Evolutionary conservation across 164 flowering plant genomes (phyloP).

Genomic region (Vitis amurensis): DNA sequence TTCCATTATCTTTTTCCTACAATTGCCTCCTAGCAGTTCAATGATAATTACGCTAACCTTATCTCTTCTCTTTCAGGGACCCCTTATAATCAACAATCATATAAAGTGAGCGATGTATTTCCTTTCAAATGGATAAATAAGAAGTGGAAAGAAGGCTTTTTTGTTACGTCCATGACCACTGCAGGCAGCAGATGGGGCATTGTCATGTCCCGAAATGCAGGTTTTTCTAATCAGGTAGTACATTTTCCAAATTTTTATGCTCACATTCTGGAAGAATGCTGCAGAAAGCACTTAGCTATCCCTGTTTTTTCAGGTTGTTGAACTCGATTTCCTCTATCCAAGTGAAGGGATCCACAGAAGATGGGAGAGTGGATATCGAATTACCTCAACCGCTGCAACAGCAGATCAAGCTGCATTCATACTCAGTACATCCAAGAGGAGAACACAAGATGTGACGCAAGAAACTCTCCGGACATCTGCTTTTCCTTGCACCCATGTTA

Average conservation of each 20-base stretch:
- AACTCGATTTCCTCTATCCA: conserved; percentile 66
- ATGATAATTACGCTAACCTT: background rate
- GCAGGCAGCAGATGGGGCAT: conserved; percentile 64
- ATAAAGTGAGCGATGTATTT: conserved; percentile 66
- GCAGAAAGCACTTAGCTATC: conserved; percentile 4
- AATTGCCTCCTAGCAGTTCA: background rate
- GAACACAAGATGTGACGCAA: conserved; percentile 45
- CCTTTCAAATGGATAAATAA: conserved; percentile 75
- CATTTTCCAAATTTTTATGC: background rate
- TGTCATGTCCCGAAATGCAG: conserved; percentile 67
- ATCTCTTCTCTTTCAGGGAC: conserved; percentile 33
- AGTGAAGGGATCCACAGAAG: conserved; percentile 67
- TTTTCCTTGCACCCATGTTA: conserved; percentile 58
- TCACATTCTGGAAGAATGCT: background rate
- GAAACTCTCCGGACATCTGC: conserved; percentile 62
- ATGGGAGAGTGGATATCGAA: conserved; percentile 63
- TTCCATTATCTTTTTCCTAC: background rate
- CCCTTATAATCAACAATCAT: conserved; percentile 55
- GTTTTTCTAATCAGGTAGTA: conserved; percentile 56
- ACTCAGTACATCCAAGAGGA: conserved; percentile 52
- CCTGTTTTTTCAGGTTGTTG: conserved; percentile 48
- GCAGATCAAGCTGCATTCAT: conserved; percentile 68
- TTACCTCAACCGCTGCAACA: conserved; percentile 59
- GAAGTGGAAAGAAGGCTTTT: conserved; percentile 77
- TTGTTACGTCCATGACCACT: conserved; percentile 64